Evolutionary conservation across 371 early-diverging fungal genomes (phyloP), one percentile per base, ranked within the genome.

Genomic region (Lichtheimia ornata): DNA sequence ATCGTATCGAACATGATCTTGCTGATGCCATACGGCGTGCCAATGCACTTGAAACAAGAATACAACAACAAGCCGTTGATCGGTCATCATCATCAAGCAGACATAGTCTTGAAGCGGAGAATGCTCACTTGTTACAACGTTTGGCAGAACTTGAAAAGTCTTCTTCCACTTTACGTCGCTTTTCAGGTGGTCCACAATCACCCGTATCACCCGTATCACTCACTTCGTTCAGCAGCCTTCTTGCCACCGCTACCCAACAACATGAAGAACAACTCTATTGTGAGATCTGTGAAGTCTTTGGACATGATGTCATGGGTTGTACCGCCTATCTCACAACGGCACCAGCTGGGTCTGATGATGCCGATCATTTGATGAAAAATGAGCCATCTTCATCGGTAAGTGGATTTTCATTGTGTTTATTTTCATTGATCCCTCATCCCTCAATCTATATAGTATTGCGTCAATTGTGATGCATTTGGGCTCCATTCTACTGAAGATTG

Each of bases 401-500:
- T 50, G n/a, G 43, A 40, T 58, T 35, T 40, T 40, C 9, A 25
- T 13, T 27, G 45, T 24, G 14, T 35, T 47, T 42, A 13, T 35
- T 42, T 22, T 0, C 18, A 27, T 13, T 1, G 24, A 44, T 30
- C 14, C 11, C 20, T 17, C 18, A 15, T 42, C n/a, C 14, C 5
- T 3, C 51, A 2, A 5, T 11, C 18, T 30, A 42, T n/a, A 28
- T 74, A 84, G 73, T 89, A 85, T 60, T 89, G 89, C 63, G 86
- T 85, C 30, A 85, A 89, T 64, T 89, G 89, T 69, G 87, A 89
- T 64, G 77, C 72, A 20, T 84, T 81, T 75, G 82, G 75, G 11
- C 63, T 59, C n/a, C 89, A 89, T 50, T 76, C 83, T 63, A 89
- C 89, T 0, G 81, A 83, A 22, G 83, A 84, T 40, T 89, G 89